Evolutionary conservation across 768 basidiomycete genomes (phyloP).

Genomic region (Pleurotus ostreatus): DNA sequence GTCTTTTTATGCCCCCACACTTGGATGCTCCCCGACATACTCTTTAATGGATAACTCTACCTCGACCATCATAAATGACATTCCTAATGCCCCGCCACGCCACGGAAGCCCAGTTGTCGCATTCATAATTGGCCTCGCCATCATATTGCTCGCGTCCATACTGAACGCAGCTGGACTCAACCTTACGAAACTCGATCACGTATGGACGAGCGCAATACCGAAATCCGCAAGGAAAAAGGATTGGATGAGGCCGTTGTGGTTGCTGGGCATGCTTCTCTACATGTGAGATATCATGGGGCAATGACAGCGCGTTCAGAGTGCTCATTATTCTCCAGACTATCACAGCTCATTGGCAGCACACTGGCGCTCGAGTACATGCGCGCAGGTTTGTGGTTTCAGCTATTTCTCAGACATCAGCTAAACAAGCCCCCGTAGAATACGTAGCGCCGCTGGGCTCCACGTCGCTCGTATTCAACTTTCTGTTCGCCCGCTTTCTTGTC

Average conservation of each 20-base stretch:
- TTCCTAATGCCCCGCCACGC: slow-evolving; percentile 24
- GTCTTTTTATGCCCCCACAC: neutral
- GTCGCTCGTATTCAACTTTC: slow-evolving; percentile 92
- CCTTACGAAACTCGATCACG: slow-evolving; percentile 91
- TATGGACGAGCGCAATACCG: slow-evolving; percentile 70
- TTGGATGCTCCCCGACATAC: neutral
- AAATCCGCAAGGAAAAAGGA: slow-evolving; percentile 70
- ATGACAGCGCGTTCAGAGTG: neutral
- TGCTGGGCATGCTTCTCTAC: slow-evolving; percentile 91
- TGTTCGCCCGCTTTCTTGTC: slow-evolving; percentile 87
- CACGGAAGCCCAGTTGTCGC: slow-evolving; percentile 57
- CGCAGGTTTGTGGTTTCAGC: slow-evolving; percentile 47
- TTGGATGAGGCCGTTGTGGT: slow-evolving; percentile 84
- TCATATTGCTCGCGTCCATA: slow-evolving; percentile 80
- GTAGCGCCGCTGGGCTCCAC: slow-evolving; percentile 94
- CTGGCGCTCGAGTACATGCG: slow-evolving; percentile 86
- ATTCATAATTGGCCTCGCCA: slow-evolving; percentile 83
- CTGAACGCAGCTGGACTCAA: slow-evolving; percentile 92
- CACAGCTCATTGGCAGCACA: slow-evolving; percentile 84
- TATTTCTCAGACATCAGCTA: neutral
- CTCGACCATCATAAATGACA: slow-evolving; percentile 10
- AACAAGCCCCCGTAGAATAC: slow-evolving; percentile 57
- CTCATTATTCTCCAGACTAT: slow-evolving; percentile 43
- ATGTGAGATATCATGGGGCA: slow-evolving; percentile 50
- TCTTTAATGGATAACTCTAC: slow-evolving; percentile 7